A percentile compares a stretch with the other conserved stretches of the same genome.
Evolutionary conservation across 306 rosid species (phyloP).

Genomic region (Astragalus membranaceus): DNA sequence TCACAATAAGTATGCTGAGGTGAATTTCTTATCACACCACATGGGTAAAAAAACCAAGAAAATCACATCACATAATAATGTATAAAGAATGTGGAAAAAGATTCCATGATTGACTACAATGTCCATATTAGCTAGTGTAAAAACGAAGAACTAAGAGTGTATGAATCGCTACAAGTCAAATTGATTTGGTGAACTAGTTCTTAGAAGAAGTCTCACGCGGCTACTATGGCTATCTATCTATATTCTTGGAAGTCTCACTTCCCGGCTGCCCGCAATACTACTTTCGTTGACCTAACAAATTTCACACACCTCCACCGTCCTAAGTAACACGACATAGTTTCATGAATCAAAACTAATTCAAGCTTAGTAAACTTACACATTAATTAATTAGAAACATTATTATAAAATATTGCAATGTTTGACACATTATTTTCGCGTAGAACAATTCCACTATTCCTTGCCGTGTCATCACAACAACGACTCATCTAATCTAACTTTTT

Average conservation of each 20-base stretch:
- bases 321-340: not conserved
- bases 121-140: not conserved
- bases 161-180: conserved; percentile 17
- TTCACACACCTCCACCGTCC: conserved; percentile 14
- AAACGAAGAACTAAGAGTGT: not conserved
- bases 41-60: not conserved
- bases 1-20: no score
- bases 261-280: conserved; percentile 11
- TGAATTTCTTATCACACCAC: no score
- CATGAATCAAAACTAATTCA: not conserved
- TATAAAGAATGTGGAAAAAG: not conserved
- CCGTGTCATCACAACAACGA: not conserved
- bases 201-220: conserved; percentile 16
- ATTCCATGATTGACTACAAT: not conserved
- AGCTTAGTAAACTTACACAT: no score
- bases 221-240: not conserved
- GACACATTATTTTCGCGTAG: not conserved
- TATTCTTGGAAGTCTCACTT: not conserved
- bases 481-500: not conserved
- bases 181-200: conserved; percentile 4
- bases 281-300: conserved; percentile 16
- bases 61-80: no score
- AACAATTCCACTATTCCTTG: not conserved
- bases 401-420: not conserved
- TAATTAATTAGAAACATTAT: no score